A percentile compares a stretch with the other conserved stretches of the same genome.
These are phyloP conservation scores for Coemansia asiatica DNA, from an alignment of 192 early-diverging fungal genomes.

Conservation along the genomic window DNA sequence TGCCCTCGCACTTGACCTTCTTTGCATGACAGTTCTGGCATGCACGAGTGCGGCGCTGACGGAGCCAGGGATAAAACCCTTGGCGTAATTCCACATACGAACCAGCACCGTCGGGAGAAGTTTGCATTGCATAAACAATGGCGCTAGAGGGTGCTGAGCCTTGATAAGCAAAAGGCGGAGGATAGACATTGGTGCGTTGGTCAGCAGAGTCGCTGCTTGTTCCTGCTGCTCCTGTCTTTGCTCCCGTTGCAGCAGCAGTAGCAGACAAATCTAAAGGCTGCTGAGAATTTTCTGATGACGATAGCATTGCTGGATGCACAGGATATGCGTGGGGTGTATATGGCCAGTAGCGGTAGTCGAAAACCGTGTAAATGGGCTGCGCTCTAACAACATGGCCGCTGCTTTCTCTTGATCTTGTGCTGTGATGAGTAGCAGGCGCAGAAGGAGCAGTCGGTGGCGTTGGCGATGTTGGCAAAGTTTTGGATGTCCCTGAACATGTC, in stretches of 20 bases:
- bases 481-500: no score
- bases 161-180: background rate
- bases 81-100: conserved; percentile 1
- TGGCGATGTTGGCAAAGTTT: background rate
- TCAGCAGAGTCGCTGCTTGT: background rate
- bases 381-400: conserved; percentile 4
- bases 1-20: conserved; percentile 44
- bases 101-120: background rate
- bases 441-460: no score
- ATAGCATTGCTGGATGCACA: background rate
- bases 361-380: conserved; percentile 17
- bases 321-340: conserved; percentile 16
- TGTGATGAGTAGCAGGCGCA: background rate
- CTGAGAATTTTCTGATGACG: background rate
- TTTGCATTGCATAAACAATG: background rate
- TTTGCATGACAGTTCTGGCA: conserved; percentile 48
- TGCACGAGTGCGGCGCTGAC: conserved; percentile 41
- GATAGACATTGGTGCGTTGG: no score
- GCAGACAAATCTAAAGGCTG: no score
- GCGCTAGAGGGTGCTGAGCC: background rate
- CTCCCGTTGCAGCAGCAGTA: no score
- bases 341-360: conserved; percentile 37
- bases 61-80: conserved; percentile 13
- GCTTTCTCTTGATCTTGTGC: background rate
- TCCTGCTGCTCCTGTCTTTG: background rate